A percentile compares a stretch with the other conserved stretches of the same genome.
These are phyloP conservation scores for Elaphomyces granulatus DNA, from an alignment of 495 filamentous ascomycete genomes.

Conservation along the genomic window DNA sequence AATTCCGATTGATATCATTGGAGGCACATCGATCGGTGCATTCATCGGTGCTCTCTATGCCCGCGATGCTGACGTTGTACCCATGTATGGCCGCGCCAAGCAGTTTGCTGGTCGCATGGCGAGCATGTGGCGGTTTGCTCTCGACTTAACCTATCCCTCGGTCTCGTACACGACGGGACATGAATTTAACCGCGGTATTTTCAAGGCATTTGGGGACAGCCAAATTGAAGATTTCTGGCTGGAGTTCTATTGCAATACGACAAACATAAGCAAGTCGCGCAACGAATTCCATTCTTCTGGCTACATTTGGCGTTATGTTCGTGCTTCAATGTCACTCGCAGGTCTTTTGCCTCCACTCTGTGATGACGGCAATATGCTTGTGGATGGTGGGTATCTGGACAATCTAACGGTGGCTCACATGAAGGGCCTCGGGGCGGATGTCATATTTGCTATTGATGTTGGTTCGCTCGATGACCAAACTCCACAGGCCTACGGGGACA, in stretches of 20 bases:
- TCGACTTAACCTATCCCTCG: conserved; percentile 91
- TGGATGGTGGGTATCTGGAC: conserved; percentile 95
- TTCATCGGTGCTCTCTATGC: conserved; percentile 95
- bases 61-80: conserved; percentile 89
- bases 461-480: conserved; percentile 80
- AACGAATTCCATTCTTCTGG: conserved; percentile 86
- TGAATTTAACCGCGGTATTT: conserved; percentile 98
- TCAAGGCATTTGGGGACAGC: conserved; percentile 91
- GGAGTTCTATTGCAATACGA: conserved; percentile 97
- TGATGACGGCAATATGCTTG: conserved; percentile 89
- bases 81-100: conserved; percentile 91
- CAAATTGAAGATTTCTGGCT: conserved; percentile 99
- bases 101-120: conserved; percentile 95
- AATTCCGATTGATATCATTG: conserved; percentile 90
- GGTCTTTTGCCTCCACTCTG: conserved; percentile 87
- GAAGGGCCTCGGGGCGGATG: conserved; percentile 82
- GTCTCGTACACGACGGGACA: conserved; percentile 94
- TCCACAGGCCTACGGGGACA: conserved; percentile 84
- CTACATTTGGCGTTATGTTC: conserved; percentile 92
- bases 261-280: conserved; percentile 84
- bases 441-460: conserved; percentile 93
- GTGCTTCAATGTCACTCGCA: conserved; percentile 91
- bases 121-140: conserved; percentile 91
- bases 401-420: conserved; percentile 95
- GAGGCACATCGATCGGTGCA: conserved; percentile 93